A percentile compares a stretch with the other conserved stretches of the same genome.
phyloP scores from a whole-genome alignment of 2,329 filamentous ascomycete species.

The Pleurostoma richardsiae region DNA sequence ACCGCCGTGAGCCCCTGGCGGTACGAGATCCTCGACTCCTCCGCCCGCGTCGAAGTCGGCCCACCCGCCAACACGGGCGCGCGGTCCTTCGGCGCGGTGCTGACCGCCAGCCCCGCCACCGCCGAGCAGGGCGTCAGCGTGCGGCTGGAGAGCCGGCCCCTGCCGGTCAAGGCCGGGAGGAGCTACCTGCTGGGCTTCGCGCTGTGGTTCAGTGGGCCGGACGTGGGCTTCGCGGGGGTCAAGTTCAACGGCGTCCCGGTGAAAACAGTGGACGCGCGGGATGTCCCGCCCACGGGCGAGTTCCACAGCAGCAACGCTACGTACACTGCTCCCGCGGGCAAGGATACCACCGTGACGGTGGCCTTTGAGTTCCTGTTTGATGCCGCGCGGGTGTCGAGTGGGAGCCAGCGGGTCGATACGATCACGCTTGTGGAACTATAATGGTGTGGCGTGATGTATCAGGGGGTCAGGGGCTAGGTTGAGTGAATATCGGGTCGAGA shows the following conservation, averaged over 20 bases:
- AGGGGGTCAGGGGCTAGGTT: too few relatives aligned
- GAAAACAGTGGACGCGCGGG: constrained; percentile 7
- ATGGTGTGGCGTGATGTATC: too few relatives aligned
- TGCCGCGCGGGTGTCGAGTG: background rate
- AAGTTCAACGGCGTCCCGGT: constrained; percentile 8
- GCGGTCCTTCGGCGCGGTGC: constrained; percentile 9
- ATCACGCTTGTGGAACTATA: too few relatives aligned
- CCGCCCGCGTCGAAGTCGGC: background rate
- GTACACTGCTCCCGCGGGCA: background rate
- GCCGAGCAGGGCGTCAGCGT: constrained; percentile 9
- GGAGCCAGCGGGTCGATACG: too few relatives aligned
- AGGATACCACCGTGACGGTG: background rate
- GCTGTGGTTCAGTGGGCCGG: constrained; percentile 8
- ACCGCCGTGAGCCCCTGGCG: background rate
- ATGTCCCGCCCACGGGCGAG: background rate
- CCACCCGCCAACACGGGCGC: constrained; percentile 3
- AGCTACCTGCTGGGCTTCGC: constrained; percentile 9
- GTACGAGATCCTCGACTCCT: constrained; percentile 2
- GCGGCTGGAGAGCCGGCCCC: constrained; percentile 6
- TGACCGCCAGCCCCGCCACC: constrained; percentile 3
- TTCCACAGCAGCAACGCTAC: background rate
- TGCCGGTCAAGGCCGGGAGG: constrained; percentile 4
- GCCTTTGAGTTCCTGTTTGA: constrained; percentile 29
- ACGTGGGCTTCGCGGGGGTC: constrained; percentile 12
- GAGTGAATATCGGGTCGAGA: too few relatives aligned